Evolutionary conservation across 805 yeast genomes (phyloP).

Genomic region (Candida anglica): DNA sequence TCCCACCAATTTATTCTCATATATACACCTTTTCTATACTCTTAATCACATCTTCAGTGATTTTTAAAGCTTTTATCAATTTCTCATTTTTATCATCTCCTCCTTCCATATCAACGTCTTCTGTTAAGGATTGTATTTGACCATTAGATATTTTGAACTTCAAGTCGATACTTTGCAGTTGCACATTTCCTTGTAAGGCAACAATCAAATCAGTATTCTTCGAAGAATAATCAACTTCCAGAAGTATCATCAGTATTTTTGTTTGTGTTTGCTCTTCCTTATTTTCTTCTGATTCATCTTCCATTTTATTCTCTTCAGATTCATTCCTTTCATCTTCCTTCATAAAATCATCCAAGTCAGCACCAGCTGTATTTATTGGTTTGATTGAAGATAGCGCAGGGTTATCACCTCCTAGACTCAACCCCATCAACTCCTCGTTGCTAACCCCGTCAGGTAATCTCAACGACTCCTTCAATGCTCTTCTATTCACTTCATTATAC

Average conservation of each 20-base stretch:
- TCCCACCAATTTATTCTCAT: conserved; percentile 1
- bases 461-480: conserved; percentile 30
- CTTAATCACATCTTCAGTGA: conserved; percentile 28
- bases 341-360: conserved; percentile 3
- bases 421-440: conserved; percentile 34
- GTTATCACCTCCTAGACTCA: conserved; percentile 26
- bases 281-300: no score
- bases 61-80: conserved; percentile 22
- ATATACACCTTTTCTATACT: conserved; percentile 14
- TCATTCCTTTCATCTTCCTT: background rate
- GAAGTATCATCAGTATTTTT: no score
- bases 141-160: conserved; percentile 31
- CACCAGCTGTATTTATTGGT: conserved; percentile 6
- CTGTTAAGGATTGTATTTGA: conserved; percentile 8
- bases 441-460: conserved; percentile 33
- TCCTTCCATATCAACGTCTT: conserved; percentile 18
- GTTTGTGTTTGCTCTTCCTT: no score
- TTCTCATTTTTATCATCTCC: conserved; percentile 10
- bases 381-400: conserved; percentile 14
- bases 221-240: no score
- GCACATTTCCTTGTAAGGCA: conserved; percentile 1
- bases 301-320: no score
- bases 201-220: conserved; percentile 18
- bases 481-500: conserved; percentile 8
- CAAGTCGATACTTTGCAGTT: conserved; percentile 9